Evolutionary conservation across 768 basidiomycete species (phyloP), one percentile per base, ranked within the genome.

Genomic region (Boletus sp.): DNA sequence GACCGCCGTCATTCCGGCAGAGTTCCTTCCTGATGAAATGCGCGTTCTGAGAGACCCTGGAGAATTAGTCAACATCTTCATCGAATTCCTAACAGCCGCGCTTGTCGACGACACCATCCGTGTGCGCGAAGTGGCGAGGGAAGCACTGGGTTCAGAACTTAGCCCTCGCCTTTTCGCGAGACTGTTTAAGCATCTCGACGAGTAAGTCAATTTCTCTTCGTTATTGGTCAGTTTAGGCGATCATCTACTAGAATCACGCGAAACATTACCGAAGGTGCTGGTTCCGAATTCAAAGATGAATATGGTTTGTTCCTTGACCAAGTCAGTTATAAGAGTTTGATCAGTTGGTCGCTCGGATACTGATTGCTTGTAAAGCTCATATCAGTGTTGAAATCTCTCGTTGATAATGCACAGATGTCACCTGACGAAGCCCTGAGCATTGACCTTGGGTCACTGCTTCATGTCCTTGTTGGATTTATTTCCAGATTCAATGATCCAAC

Each of bases 141-240:
- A 93, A 53, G 90, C 92, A 0, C 72, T 97, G 17, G 92, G 93
- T 2, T 77, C 78, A 14, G 94, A 97, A 64, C 76, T 95, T 18
- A 87, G 84, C 58, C 84, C 87, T 29, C 78, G 81, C 46, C 73
- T 92, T 47, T 89, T 90, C 63, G 75, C 80, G 20, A 80, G 78
- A 55, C 73, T 95, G 32, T 77, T 95, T 49, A 83, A 79, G 59
- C 82, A 86, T 56, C 76, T 96, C 55, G 87, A 90, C 51, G 81
- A 83, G 93, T 94, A 69, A 63, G 89, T 76, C 4, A 8, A 28
- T 39, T 46, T 48, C 32, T 50, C 20, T 28, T 52, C 1, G 0
- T 33, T 45, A 0, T 14, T 18, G 15, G 33, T 57, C 30, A 17
- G 8, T 14, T 35, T 63, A 46, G 59, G 17, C 4, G 9, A 55